phyloP scores from a whole-genome alignment of 768 basidiomycete genomes.

The Melanogaster broomeanus region DNA sequence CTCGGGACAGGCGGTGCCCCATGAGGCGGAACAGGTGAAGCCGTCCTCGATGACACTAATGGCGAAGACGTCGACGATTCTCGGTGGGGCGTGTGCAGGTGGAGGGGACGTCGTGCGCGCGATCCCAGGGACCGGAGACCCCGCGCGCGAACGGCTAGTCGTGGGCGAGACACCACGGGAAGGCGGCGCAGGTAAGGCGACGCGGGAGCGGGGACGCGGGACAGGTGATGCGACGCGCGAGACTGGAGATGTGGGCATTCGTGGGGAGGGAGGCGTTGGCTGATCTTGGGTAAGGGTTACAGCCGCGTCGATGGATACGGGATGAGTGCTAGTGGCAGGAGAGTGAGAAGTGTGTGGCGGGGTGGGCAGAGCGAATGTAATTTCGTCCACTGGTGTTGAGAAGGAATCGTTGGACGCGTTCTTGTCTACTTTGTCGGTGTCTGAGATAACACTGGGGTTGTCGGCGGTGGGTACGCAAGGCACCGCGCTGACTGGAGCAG shows the following conservation, averaged over 20 bases:
- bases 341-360: conserved; percentile 3
- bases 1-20: conserved; percentile 62
- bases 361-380: conserved; percentile 15
- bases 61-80: conserved; percentile 24
- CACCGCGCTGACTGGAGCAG: conserved; percentile 3
- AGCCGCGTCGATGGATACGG: conserved; percentile 10
- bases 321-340: not conserved
- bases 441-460: conserved; percentile 3
- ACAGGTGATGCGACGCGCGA: conserved; percentile 16
- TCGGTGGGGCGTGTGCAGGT: conserved; percentile 20
- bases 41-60: conserved; percentile 35
- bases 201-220: conserved; percentile 36
- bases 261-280: conserved; percentile 19
- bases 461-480: not conserved
- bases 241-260: conserved; percentile 32
- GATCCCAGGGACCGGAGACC: conserved; percentile 22
- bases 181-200: conserved; percentile 23
- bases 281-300: conserved; percentile 4
- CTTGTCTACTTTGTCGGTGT: conserved; percentile 8
- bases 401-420: conserved; percentile 14
- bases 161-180: conserved; percentile 32
- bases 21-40: conserved; percentile 35
- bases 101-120: conserved; percentile 10
- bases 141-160: conserved; percentile 22
- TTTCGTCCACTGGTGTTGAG: conserved; percentile 23